phyloP scores from a whole-genome alignment of 306 rosid genomes.

The Bauhinia variegata region DNA sequence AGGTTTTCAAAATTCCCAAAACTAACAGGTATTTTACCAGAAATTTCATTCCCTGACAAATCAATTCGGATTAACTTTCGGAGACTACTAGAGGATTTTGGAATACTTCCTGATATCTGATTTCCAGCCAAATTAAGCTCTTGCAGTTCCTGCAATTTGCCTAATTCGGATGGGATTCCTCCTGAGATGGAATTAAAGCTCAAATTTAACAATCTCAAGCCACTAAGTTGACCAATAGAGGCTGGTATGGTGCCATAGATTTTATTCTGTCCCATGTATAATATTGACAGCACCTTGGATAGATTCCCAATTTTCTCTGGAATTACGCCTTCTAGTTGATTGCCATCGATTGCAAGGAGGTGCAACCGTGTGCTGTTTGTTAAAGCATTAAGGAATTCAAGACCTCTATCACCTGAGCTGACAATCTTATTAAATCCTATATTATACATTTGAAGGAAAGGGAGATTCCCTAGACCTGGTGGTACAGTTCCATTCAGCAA shows the following conservation, averaged over 20 bases:
- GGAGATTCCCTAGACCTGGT: constrained; percentile 76
- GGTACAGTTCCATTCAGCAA: constrained; percentile 66
- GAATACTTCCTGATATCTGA: constrained; percentile 55
- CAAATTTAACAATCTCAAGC: constrained; percentile 63
- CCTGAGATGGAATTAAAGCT: constrained; percentile 61
- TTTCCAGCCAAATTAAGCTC: constrained; percentile 51
- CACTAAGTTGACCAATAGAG: constrained; percentile 58
- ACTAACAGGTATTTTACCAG: constrained; percentile 48
- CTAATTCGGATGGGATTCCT: constrained; percentile 63
- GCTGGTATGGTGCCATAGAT: constrained; percentile 65
- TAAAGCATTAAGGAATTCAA: constrained; percentile 59
- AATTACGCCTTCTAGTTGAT: constrained; percentile 61
- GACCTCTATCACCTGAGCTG: constrained; percentile 46
- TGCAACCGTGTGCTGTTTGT: constrained; percentile 60
- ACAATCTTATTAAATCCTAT: constrained; percentile 66
- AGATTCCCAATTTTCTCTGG: constrained; percentile 77
- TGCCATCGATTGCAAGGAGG: constrained; percentile 58
- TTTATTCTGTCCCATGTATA: constrained; percentile 71
- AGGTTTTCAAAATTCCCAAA: constrained; percentile 55
- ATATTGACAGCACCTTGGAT: constrained; percentile 47
- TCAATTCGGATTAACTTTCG: constrained; percentile 53
- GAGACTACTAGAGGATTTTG: constrained; percentile 62
- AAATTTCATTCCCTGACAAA: constrained; percentile 58
- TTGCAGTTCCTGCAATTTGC: constrained; percentile 54
- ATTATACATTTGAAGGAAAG: constrained; percentile 57